These are phyloP conservation scores for Epichloe uncinata DNA, from an alignment of 2,329 filamentous ascomycete species.

Conservation along the genomic window DNA sequence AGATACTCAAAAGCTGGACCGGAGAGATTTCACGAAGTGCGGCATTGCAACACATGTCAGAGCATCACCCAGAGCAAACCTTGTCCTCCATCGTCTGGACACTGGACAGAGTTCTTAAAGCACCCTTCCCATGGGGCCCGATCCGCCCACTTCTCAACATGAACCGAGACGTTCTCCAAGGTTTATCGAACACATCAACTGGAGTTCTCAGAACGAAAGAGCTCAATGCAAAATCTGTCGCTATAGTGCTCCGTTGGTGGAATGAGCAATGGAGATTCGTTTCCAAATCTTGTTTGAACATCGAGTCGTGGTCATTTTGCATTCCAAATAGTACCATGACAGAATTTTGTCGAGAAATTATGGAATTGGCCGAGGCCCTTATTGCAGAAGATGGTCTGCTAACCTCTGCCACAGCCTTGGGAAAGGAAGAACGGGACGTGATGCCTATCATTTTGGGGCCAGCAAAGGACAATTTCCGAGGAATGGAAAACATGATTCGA, in stretches of 20 bases:
- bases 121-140: slow-evolving; percentile 38
- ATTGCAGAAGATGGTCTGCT: slow-evolving; percentile 80
- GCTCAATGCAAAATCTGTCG: slow-evolving; percentile 48
- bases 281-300: slow-evolving; percentile 67
- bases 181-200: slow-evolving; percentile 40
- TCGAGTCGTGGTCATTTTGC: slow-evolving; percentile 68
- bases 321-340: slow-evolving; percentile 71
- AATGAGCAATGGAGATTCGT: slow-evolving; percentile 69
- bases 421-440: slow-evolving; percentile 23
- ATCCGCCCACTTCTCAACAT: slow-evolving; percentile 44
- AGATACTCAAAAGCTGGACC: slow-evolving; percentile 72
- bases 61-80: slow-evolving; percentile 26
- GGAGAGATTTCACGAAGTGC: slow-evolving; percentile 40
- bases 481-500: slow-evolving; percentile 78
- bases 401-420: slow-evolving; percentile 43
- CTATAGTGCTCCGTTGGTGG: slow-evolving; percentile 69
- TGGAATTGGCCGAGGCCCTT: slow-evolving; percentile 80
- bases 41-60: slow-evolving; percentile 26
- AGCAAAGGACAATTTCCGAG: slow-evolving; percentile 38
- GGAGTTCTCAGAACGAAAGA: slow-evolving; percentile 41
- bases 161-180: slow-evolving; percentile 41
- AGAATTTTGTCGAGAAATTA: slow-evolving; percentile 86
- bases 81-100: slow-evolving; percentile 30
- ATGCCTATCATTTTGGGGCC: slow-evolving; percentile 28
- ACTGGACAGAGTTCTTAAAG: slow-evolving; percentile 21